Percentiles rank a stretch among this genome's conserved stretches.
These are phyloP conservation scores for Cymbopogon flexuosus DNA, from an alignment of 202 grass and related monocot species.

Conservation along the genomic window DNA sequence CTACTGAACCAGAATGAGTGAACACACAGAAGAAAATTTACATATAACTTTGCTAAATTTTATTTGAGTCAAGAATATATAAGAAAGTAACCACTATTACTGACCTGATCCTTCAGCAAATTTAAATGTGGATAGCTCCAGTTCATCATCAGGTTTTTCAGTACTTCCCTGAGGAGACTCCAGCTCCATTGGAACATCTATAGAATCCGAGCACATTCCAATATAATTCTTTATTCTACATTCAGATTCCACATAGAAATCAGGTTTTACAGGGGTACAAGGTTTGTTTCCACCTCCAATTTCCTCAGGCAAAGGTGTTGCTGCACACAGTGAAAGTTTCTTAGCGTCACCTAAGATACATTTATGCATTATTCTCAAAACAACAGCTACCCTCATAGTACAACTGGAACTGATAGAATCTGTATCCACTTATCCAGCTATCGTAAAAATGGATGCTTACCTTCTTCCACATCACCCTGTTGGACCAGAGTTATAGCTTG, in stretches of 20 bases:
- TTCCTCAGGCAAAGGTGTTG: neutral
- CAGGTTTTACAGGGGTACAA: neutral
- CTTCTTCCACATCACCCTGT: slow-evolving; percentile 5
- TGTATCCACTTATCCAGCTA: neutral
- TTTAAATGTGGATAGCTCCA: too few relatives aligned
- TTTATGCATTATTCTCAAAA: slow-evolving; percentile 30
- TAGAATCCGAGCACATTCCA: too few relatives aligned
- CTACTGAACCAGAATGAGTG: neutral
- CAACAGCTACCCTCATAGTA: neutral
- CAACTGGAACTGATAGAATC: neutral
- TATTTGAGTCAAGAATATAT: too few relatives aligned
- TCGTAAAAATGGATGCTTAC: slow-evolving; percentile 6
- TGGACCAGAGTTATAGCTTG: neutral
- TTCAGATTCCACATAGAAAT: neutral
- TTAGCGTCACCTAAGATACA: slow-evolving; percentile 17
- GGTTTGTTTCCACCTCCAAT: neutral
- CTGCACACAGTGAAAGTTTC: slow-evolving; percentile 8
- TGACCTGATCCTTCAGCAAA: neutral
- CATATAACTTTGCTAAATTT: too few relatives aligned
- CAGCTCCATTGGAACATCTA: too few relatives aligned
- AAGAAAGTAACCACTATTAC: too few relatives aligned
- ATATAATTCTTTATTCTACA: too few relatives aligned
- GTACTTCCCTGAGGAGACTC: too few relatives aligned
- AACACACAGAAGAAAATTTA: neutral
- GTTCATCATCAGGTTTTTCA: too few relatives aligned